Percentiles rank a stretch among this genome's conserved stretches.
These are phyloP conservation scores for Pseudogymnoascus sp. DNA, from an alignment of 2,329 filamentous ascomycete species.

Conservation along the genomic window DNA sequence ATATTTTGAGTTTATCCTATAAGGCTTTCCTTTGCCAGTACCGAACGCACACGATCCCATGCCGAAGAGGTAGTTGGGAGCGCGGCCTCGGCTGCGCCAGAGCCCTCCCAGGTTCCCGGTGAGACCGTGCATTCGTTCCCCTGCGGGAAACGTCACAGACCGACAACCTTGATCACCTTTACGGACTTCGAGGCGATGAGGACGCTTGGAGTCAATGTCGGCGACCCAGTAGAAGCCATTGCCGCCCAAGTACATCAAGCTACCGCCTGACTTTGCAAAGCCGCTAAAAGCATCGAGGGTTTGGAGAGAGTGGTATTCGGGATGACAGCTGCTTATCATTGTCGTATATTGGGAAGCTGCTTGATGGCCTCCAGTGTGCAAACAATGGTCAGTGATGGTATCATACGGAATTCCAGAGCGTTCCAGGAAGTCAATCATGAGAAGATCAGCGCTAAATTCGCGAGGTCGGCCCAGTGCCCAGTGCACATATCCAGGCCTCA, in stretches of 20 bases:
- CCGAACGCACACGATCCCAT: slow-evolving; percentile 29
- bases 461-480: slow-evolving; percentile 32
- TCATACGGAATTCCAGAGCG: slow-evolving; percentile 28
- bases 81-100: slow-evolving; percentile 28
- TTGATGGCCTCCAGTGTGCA: slow-evolving; percentile 23
- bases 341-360: slow-evolving; percentile 21
- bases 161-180: slow-evolving; percentile 30
- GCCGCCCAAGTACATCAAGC: slow-evolving; percentile 33
- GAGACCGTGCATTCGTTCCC: slow-evolving; percentile 27
- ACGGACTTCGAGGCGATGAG: slow-evolving; percentile 31
- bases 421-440: slow-evolving; percentile 32
- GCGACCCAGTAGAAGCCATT: slow-evolving; percentile 33
- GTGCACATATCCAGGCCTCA: slow-evolving; percentile 31
- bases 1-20: neutral
- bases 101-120: slow-evolving; percentile 29
- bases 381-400: slow-evolving; percentile 32
- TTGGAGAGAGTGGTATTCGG: slow-evolving; percentile 29
- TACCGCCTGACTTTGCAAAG: slow-evolving; percentile 28
- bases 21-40: slow-evolving; percentile 24
- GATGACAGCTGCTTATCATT: slow-evolving; percentile 30
- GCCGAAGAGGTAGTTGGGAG: slow-evolving; percentile 28
- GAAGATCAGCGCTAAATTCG: slow-evolving; percentile 31
- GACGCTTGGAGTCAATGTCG: slow-evolving; percentile 18
- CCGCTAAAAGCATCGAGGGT: slow-evolving; percentile 25
- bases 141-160: slow-evolving; percentile 24